Percentiles rank a stretch among this genome's conserved stretches.
These are phyloP conservation scores for Colletotrichum tropicicola DNA, from an alignment of 2,329 filamentous ascomycete species.

Conservation along the genomic window DNA sequence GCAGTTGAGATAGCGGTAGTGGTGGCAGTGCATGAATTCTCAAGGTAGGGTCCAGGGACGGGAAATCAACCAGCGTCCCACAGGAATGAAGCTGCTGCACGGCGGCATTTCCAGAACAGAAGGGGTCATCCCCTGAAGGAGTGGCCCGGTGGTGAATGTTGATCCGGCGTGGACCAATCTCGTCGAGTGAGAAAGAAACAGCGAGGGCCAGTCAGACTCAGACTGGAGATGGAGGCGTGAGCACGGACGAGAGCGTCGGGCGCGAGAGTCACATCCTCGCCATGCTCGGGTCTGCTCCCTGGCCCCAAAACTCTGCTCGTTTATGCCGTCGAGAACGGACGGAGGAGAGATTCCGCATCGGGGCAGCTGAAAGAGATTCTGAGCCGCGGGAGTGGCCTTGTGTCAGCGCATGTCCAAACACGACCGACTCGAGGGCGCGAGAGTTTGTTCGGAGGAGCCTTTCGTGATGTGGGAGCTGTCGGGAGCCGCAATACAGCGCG, in stretches of 20 bases:
- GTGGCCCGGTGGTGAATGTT: not conserved
- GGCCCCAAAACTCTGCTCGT: conserved; percentile 12
- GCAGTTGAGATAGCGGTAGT: conserved; percentile 6
- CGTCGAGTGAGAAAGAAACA: not conserved
- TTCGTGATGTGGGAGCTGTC: conserved; percentile 21
- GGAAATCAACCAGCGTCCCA: conserved; percentile 10
- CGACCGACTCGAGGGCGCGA: not conserved
- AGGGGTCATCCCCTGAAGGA: conserved; percentile 12
- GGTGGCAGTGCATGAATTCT: conserved; percentile 26
- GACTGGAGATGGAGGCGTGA: not conserved
- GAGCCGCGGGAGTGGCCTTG: not conserved
- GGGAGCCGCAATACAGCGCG: not conserved
- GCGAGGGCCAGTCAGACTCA: not conserved
- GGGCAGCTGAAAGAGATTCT: conserved; percentile 5
- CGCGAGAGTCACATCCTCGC: not conserved
- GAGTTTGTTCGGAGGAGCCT: not conserved
- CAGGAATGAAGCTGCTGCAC: conserved; percentile 2
- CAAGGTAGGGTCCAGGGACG: conserved; percentile 19
- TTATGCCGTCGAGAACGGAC: conserved; percentile 18
- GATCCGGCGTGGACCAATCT: not conserved
- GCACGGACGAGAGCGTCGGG: not conserved
- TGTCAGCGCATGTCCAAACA: conserved; percentile 18
- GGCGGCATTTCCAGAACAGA: conserved; percentile 4
- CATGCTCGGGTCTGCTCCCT: not conserved
- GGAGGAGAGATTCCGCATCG: conserved; percentile 11